phyloP scores from a whole-genome alignment of 2,329 filamentous ascomycete genomes.

The Fusarium dlaminii region DNA sequence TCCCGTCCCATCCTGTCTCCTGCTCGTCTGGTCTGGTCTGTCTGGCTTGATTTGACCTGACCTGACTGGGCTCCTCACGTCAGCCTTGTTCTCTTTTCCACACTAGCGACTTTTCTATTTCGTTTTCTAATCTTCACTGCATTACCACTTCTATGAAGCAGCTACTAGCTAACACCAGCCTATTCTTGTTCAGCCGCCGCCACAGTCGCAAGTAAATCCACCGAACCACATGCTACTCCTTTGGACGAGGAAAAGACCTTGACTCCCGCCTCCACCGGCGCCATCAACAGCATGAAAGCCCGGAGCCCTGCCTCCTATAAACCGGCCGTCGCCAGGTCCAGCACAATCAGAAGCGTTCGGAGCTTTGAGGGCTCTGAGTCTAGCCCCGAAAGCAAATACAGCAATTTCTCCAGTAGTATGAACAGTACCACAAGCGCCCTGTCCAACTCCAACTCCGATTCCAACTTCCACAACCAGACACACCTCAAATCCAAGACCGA shows the following conservation, averaged over 20 bases:
- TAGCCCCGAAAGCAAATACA: slow-evolving; percentile 58
- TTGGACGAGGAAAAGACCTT: slow-evolving; percentile 46
- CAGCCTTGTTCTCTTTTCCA: slow-evolving; percentile 22
- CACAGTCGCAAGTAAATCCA: slow-evolving; percentile 28
- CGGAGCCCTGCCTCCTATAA: slow-evolving; percentile 45
- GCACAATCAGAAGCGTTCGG: slow-evolving; percentile 66
- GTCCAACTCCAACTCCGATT: slow-evolving; percentile 53
- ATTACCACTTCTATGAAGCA: neutral
- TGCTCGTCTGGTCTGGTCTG: slow-evolving; percentile 6
- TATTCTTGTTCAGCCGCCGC: slow-evolving; percentile 30
- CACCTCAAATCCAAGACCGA: slow-evolving; percentile 51
- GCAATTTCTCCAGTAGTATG: slow-evolving; percentile 64
- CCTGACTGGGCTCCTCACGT: slow-evolving; percentile 17
- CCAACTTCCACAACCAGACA: slow-evolving; percentile 46
- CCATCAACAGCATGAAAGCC: slow-evolving; percentile 53
- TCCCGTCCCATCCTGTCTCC: slow-evolving; percentile 12
- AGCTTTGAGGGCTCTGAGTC: slow-evolving; percentile 63
- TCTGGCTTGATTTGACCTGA: neutral
- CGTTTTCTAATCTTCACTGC: neutral
- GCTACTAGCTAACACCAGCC: slow-evolving; percentile 31
- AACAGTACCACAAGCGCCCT: slow-evolving; percentile 63
- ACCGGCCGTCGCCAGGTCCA: slow-evolving; percentile 46
- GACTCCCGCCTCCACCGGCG: slow-evolving; percentile 51
- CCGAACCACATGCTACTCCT: slow-evolving; percentile 44
- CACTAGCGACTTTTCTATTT: neutral